Base-by-base conservation (phyloP, 2,329 filamentous ascomycete species). In the Trichoderma aggressivum region DNA sequence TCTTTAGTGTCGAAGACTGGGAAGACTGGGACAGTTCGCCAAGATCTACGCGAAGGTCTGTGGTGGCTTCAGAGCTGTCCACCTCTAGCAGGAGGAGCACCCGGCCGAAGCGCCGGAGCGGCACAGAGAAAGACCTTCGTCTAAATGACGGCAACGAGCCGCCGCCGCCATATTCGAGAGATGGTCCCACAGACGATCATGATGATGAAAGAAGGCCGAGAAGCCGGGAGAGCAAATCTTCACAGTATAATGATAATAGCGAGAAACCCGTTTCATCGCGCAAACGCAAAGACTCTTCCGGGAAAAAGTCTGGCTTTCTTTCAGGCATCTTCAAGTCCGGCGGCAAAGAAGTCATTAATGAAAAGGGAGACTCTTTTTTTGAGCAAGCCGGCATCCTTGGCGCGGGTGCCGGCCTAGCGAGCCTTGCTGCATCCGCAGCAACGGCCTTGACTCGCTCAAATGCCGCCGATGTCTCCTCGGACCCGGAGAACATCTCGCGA, bases 371-470 rank as follows among this genome's bases (percentile, higher is more conserved):
- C 82, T 88, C 88, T 90, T 90, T 91, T 90, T 90, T 90, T 90
- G 89, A 82, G 90, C 88, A 87, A 85, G 87, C 89, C 88, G 88
- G 84, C 86, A 90, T 86, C 86, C 84, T 87, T 88, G 88, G 88
- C 88, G 87, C 86, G 85, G 88, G 88, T 90, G 89, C 83, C 88
- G 89, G 89, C 86, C 79, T 87, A 81, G 85, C 83, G 83, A 84
- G 85, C 81, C 84, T 82, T 79, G 84, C 81, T 74, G 81, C 80
- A 77, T 82, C 80, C 72, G 74, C 81, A 74, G 78, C 80, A 76
- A 79, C 81, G 76, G 78, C 80, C 76, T 77, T 78, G 75, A 78
- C 80, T 79, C 82, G 80, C 76, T 79, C 81, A 70, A 82, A 86
- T 78, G 85, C 84, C 84, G 80, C 81, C 80, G 83, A 84, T 75